A percentile compares a stretch with the other conserved stretches of the same genome.
Conservation (phyloP, 2,329 filamentous ascomycete genomes). For the Immersiporthe knoxdaviesiana region DNA sequence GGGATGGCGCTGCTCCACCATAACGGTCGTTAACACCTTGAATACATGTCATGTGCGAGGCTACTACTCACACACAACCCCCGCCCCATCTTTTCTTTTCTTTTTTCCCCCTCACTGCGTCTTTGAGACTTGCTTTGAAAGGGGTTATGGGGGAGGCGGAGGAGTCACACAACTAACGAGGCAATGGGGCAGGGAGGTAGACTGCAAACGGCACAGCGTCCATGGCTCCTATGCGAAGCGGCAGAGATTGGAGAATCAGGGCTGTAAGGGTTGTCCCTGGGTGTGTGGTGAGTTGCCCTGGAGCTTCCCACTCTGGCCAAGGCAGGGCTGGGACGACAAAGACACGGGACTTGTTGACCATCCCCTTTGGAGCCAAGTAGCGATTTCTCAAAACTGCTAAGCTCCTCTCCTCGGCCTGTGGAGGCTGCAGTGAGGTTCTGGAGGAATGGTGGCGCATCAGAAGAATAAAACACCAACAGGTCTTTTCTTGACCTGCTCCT, state of each 20-base stretch:
- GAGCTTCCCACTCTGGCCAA: background rate
- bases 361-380: background rate
- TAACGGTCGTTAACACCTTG: background rate
- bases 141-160: too few species aligned
- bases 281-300: background rate
- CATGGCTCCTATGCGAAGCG: background rate
- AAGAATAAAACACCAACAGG: background rate
- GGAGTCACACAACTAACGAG: background rate
- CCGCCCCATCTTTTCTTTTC: too few species aligned
- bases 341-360: background rate
- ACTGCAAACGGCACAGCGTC: conserved; percentile 8
- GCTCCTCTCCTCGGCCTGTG: background rate
- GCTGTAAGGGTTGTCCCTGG: background rate
- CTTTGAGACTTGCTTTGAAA: background rate
- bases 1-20: background rate
- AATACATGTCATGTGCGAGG: background rate
- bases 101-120: too few species aligned
- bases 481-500: background rate
- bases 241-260: too few species aligned
- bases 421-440: background rate
- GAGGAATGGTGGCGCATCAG: background rate
- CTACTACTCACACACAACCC: background rate
- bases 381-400: background rate
- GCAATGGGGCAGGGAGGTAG: background rate
- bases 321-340: conserved; percentile 12